A percentile compares a stretch with the other conserved stretches of the same genome.
Conservation (phyloP, 2,329 filamentous ascomycete genomes). For the Penicillium griseofulvum region DNA sequence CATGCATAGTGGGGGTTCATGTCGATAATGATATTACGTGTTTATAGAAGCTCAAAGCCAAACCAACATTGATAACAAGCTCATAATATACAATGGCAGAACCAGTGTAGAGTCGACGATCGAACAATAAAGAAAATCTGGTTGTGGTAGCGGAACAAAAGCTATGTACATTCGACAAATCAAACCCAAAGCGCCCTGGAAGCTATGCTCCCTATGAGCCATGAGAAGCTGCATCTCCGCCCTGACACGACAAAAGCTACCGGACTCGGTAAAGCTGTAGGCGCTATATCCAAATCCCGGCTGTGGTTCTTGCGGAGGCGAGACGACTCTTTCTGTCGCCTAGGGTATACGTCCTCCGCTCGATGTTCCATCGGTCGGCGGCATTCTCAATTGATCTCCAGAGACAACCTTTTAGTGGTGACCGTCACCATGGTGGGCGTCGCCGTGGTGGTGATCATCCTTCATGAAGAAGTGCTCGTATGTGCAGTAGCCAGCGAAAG, state of each 20-base stretch:
- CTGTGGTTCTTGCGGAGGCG: slow-evolving; percentile 13
- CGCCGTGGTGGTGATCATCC: slow-evolving; percentile 59
- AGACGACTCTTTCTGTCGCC: slow-evolving; percentile 14
- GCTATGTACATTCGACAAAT: slow-evolving; percentile 39
- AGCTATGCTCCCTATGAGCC: slow-evolving; percentile 7
- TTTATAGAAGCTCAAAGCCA: slow-evolving; percentile 8
- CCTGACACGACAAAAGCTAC: slow-evolving; percentile 15
- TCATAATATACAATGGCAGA: background rate
- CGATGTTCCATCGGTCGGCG: slow-evolving; percentile 12
- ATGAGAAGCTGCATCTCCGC: slow-evolving; percentile 7
- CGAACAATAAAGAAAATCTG: slow-evolving; percentile 18
- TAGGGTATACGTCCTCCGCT: slow-evolving; percentile 27
- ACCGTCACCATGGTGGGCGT: slow-evolving; percentile 49
- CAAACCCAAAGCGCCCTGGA: slow-evolving; percentile 32
- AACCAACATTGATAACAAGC: background rate
- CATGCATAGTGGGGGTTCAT: slow-evolving; percentile 8
- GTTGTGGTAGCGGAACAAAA: slow-evolving; percentile 29
- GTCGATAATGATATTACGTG: slow-evolving; percentile 27
- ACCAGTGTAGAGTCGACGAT: background rate
- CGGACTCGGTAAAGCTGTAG: slow-evolving; percentile 6
- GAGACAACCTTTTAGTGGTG: slow-evolving; percentile 52
- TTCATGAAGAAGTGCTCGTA: slow-evolving; percentile 86
- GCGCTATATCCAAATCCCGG: slow-evolving; percentile 8
- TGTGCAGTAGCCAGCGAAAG: slow-evolving; percentile 83
- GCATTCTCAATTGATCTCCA: slow-evolving; percentile 13